Conservation (phyloP, 2,329 filamentous ascomycete genomes). For the Aureobasidium melanogenum region DNA sequence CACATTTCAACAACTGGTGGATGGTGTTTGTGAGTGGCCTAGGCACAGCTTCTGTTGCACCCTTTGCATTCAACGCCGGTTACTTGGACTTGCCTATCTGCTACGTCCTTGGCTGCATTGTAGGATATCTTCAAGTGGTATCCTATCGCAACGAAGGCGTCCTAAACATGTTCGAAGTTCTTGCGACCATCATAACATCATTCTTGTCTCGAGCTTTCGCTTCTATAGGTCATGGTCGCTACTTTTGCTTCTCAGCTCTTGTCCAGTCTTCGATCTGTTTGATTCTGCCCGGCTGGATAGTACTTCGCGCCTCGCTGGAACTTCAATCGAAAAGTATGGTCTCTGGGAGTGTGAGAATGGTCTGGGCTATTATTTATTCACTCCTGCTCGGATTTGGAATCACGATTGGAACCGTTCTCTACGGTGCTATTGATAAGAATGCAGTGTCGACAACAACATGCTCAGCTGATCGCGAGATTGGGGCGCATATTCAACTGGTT, state of each 20-base stretch:
- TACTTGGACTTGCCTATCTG: slow-evolving; percentile 70
- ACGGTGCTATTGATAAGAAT: slow-evolving; percentile 39
- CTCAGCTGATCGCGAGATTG: slow-evolving; percentile 33
- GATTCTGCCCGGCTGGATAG: slow-evolving; percentile 43
- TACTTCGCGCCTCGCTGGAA: slow-evolving; percentile 42
- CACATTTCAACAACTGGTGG: slow-evolving; percentile 42
- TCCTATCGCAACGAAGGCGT: slow-evolving; percentile 67
- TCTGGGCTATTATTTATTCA: slow-evolving; percentile 45
- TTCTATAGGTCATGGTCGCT: slow-evolving; percentile 34
- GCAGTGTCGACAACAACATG: slow-evolving; percentile 38
- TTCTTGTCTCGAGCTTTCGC: slow-evolving; percentile 42
- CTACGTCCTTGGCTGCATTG: slow-evolving; percentile 64
- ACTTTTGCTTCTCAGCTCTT: slow-evolving; percentile 44
- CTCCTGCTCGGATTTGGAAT: slow-evolving; percentile 45
- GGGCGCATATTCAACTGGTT: slow-evolving; percentile 51
- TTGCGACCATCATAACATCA: slow-evolving; percentile 40
- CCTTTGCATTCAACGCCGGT: slow-evolving; percentile 70
- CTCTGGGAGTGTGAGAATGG: slow-evolving; percentile 43
- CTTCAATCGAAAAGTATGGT: slow-evolving; percentile 41
- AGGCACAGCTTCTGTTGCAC: slow-evolving; percentile 66
- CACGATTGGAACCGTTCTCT: slow-evolving; percentile 40
- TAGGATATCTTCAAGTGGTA: slow-evolving; percentile 65
- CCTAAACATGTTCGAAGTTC: slow-evolving; percentile 43
- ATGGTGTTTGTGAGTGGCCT: slow-evolving; percentile 62
- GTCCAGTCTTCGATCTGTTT: slow-evolving; percentile 42